These are phyloP conservation scores for Fusarium sp. DNA, from an alignment of 2,329 filamentous ascomycete species.

Conservation along the genomic window DNA sequence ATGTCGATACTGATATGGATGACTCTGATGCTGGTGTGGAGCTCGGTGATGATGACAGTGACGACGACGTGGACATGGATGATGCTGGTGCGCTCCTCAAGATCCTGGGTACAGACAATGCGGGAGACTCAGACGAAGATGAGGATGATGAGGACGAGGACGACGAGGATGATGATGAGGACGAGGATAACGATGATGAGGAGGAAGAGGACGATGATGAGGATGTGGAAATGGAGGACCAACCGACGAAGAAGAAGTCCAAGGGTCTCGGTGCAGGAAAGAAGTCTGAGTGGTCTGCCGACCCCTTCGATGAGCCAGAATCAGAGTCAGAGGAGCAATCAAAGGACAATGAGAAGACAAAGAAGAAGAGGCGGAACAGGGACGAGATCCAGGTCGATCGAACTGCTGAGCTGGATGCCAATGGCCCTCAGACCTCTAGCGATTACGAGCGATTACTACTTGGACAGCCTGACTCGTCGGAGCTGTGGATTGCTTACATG, in stretches of 20 bases:
- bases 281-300: slow-evolving; percentile 89
- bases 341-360: slow-evolving; percentile 50
- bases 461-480: slow-evolving; percentile 90
- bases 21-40: slow-evolving; percentile 59
- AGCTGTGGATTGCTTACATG: slow-evolving; percentile 97
- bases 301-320: slow-evolving; percentile 69
- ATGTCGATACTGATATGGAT: slow-evolving; percentile 64
- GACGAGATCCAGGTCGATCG: slow-evolving; percentile 84
- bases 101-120: slow-evolving; percentile 58
- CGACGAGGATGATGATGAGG: slow-evolving; percentile 48
- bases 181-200: slow-evolving; percentile 52
- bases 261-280: slow-evolving; percentile 63
- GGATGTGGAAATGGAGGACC: slow-evolving; percentile 54
- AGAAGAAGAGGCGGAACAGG: slow-evolving; percentile 77
- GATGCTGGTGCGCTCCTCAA: slow-evolving; percentile 55
- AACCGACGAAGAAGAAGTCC: slow-evolving; percentile 47
- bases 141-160: slow-evolving; percentile 51
- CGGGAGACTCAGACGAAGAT: slow-evolving; percentile 51
- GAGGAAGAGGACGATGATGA: slow-evolving; percentile 48
- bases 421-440: slow-evolving; percentile 87
- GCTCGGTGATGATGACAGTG: slow-evolving; percentile 59
- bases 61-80: slow-evolving; percentile 60
- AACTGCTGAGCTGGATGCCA: slow-evolving; percentile 89
- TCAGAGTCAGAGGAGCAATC: slow-evolving; percentile 55
- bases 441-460: slow-evolving; percentile 95